A percentile compares a stretch with the other conserved stretches of the same genome.
Conservation (phyloP, 768 basidiomycete species). For the Mycena haematopus region DNA sequence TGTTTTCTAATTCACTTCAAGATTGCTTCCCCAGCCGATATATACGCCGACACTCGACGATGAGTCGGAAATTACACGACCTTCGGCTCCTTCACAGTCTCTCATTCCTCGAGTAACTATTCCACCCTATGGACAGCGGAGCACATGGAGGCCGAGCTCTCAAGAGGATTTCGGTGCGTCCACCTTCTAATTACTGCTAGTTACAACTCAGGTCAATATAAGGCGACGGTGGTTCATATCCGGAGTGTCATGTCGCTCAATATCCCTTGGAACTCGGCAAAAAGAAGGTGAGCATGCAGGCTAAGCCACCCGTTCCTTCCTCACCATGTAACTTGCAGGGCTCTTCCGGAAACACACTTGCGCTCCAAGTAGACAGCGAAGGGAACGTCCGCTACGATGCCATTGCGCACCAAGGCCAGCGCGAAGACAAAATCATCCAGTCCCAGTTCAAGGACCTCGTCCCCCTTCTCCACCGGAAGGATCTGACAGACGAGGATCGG, state of each 20-base stretch:
- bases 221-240: conserved; percentile 89
- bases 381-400: conserved; percentile 98
- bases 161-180: conserved; percentile 83
- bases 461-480: conserved; percentile 87
- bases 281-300: conserved; percentile 75
- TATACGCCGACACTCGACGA: conserved; percentile 64
- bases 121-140: conserved; percentile 87
- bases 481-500: conserved; percentile 76
- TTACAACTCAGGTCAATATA: conserved; percentile 13
- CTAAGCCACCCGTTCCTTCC: conserved; percentile 4
- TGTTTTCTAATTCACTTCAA: conserved; percentile 37
- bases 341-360: conserved; percentile 91
- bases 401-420: conserved; percentile 94
- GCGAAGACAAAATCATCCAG: conserved; percentile 84
- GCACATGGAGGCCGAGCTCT: conserved; percentile 85
- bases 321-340: conserved; percentile 54
- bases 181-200: conserved; percentile 4
- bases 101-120: conserved; percentile 60
- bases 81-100: conserved; percentile 41
- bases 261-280: conserved; percentile 95
- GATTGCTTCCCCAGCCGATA: conserved; percentile 72
- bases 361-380: conserved; percentile 95
- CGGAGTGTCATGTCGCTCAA: conserved; percentile 96
- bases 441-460: conserved; percentile 98
- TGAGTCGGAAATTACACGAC: conserved; percentile 57